Percentiles rank a stretch among this genome's conserved stretches.
Conservation (phyloP, 257 asterid species). For the Petunia axillaris region DNA sequence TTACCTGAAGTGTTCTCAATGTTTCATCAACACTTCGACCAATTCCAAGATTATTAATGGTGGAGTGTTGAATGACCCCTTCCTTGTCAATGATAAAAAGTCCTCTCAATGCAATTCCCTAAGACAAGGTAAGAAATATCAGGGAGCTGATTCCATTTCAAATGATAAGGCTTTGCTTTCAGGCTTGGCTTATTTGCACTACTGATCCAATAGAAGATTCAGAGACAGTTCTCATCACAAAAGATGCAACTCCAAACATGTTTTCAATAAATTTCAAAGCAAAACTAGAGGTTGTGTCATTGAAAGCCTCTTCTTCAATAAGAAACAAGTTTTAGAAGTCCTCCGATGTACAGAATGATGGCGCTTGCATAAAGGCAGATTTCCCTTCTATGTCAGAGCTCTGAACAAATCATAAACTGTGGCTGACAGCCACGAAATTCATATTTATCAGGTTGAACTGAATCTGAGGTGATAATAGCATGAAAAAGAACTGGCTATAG, state of each 20-base stretch:
- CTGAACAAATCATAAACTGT: background rate
- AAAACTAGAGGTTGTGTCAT: background rate
- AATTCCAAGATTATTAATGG: constrained; percentile 90
- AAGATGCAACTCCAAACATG: background rate
- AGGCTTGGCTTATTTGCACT: background rate
- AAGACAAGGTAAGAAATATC: constrained; percentile 23
- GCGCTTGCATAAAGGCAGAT: background rate
- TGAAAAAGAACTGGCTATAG: background rate
- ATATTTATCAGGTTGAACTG: background rate
- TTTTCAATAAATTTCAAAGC: background rate
- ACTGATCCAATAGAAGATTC: background rate
- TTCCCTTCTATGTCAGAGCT: background rate
- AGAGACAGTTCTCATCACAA: background rate
- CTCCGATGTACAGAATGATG: background rate
- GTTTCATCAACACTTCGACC: constrained; percentile 97
- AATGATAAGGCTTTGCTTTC: background rate
- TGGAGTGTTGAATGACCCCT: constrained; percentile 92
- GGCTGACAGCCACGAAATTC: background rate
- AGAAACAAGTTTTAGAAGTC: background rate
- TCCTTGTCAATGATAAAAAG: constrained; percentile 95
- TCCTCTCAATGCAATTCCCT: constrained; percentile 97
- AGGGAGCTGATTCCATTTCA: background rate
- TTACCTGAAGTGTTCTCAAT: constrained; percentile 92
- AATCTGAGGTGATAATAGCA: background rate
- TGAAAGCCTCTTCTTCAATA: background rate